Conservation (phyloP, 495 filamentous ascomycete genomes). For the Xylona heveae region DNA sequence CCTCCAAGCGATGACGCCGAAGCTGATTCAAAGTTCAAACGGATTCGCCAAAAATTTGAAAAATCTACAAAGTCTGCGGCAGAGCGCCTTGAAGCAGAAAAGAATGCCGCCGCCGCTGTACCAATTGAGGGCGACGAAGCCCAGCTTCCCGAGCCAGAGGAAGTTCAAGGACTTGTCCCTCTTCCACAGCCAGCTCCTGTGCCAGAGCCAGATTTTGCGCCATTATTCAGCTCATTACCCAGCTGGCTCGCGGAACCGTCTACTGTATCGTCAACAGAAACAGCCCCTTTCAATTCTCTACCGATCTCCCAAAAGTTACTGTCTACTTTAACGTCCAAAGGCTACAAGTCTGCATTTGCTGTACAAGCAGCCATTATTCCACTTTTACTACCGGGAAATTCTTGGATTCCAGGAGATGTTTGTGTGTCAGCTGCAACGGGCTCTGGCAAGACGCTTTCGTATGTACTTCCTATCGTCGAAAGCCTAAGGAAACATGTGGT, state of each 20-base stretch:
- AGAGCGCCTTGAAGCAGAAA: neutral
- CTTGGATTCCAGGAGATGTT: constrained; percentile 45
- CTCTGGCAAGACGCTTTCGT: constrained; percentile 84
- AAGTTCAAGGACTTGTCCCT: constrained; percentile 48
- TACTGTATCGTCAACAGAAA: constrained; percentile 32
- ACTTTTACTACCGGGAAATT: constrained; percentile 38
- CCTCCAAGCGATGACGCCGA: too few species aligned
- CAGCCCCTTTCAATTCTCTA: constrained; percentile 37
- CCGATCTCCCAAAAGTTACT: constrained; percentile 31
- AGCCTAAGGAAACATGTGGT: constrained; percentile 35
- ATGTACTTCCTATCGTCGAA: constrained; percentile 67
- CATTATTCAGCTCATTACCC: constrained; percentile 34
- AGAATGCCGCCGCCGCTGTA: neutral
- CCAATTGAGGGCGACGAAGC: constrained; percentile 1
- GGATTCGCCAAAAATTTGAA: constrained; percentile 25
- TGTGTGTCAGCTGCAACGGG: constrained; percentile 80
- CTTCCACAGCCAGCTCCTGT: constrained; percentile 53
- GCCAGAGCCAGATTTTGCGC: constrained; percentile 25
- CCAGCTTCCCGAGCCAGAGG: constrained; percentile 16
- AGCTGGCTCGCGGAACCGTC: constrained; percentile 59
- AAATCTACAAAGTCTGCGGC: constrained; percentile 14
- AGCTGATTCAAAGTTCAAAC: too few species aligned
- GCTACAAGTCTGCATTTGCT: constrained; percentile 58
- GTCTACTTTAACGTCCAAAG: constrained; percentile 37
- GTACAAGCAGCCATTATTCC: constrained; percentile 70